These are phyloP conservation scores for Takakia lepidozioides DNA, from an alignment of 225 moss, liverwort and hornwort species.

Conservation along the genomic window DNA sequence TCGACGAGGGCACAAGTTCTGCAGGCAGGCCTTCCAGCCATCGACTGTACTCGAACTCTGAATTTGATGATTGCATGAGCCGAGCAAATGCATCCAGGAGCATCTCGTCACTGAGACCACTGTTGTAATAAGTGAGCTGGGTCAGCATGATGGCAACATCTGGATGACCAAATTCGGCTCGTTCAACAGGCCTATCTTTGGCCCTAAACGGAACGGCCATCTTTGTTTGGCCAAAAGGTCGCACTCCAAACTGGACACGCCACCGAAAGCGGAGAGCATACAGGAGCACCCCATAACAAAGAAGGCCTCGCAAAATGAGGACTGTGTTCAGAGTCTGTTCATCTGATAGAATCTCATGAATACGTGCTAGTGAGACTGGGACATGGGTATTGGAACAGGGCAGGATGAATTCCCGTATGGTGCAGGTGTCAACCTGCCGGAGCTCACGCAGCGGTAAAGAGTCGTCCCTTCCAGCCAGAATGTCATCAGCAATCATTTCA, in stretches of 20 bases:
- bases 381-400: neutral
- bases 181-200: constrained; percentile 32
- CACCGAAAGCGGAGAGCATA: constrained; percentile 23
- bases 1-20: constrained; percentile 4
- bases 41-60: constrained; percentile 16
- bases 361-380: constrained; percentile 1
- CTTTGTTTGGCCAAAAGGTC: constrained; percentile 13
- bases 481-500: constrained; percentile 10
- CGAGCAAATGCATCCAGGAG: constrained; percentile 20
- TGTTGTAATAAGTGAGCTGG: constrained; percentile 29
- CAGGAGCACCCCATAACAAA: constrained; percentile 19
- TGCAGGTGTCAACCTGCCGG: neutral
- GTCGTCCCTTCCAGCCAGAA: constrained; percentile 13
- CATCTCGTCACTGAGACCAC: constrained; percentile 18
- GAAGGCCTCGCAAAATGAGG: constrained; percentile 24
- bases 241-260: constrained; percentile 31
- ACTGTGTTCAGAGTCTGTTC: neutral
- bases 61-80: constrained; percentile 5
- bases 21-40: constrained; percentile 13
- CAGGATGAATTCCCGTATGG: constrained; percentile 12
- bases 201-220: constrained; percentile 34
- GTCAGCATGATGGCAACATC: constrained; percentile 38
- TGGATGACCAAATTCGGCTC: constrained; percentile 25
- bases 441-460: constrained; percentile 12
- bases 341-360: neutral